Percentiles rank a stretch among this genome's conserved stretches.
phyloP scores from a whole-genome alignment of 2,329 filamentous ascomycete genomes.

The Phyllosticta ampelicida region DNA sequence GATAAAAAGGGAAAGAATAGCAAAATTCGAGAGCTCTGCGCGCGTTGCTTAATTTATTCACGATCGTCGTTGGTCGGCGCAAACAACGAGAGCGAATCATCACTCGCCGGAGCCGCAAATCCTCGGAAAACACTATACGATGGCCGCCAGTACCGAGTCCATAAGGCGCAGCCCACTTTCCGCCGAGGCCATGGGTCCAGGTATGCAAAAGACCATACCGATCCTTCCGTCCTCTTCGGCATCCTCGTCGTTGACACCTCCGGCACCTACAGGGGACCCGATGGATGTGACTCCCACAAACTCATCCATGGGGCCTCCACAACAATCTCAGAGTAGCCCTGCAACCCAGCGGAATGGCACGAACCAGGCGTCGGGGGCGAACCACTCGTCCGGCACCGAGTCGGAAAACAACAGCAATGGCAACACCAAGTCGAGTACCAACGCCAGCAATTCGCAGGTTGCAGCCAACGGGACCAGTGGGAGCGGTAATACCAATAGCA shows the following conservation, averaged over 20 bases:
- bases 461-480: slow-evolving; percentile 15
- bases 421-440: slow-evolving; percentile 21
- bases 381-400: slow-evolving; percentile 19
- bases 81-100: background rate
- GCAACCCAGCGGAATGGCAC: slow-evolving; percentile 35
- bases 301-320: slow-evolving; percentile 38
- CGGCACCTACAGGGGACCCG: slow-evolving; percentile 38
- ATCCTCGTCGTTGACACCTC: slow-evolving; percentile 22
- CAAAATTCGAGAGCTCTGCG: background rate
- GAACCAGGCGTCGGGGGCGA: slow-evolving; percentile 8
- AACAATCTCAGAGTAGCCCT: slow-evolving; percentile 30
- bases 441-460: slow-evolving; percentile 19
- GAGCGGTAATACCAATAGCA: slow-evolving; percentile 29
- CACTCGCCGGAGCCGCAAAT: slow-evolving; percentile 3
- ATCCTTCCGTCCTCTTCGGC: slow-evolving; percentile 39
- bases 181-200: slow-evolving; percentile 30
- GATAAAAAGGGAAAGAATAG: background rate
- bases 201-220: slow-evolving; percentile 41
- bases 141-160: slow-evolving; percentile 35
- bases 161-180: slow-evolving; percentile 38
- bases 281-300: slow-evolving; percentile 46
- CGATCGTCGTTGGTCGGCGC: background rate
- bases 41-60: background rate
- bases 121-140: slow-evolving; percentile 14
- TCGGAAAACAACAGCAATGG: slow-evolving; percentile 5